Percentiles rank a stretch among this genome's conserved stretches.
These are phyloP conservation scores for Colletotrichum coccodes DNA, from an alignment of 2,329 filamentous ascomycete species.

Conservation along the genomic window DNA sequence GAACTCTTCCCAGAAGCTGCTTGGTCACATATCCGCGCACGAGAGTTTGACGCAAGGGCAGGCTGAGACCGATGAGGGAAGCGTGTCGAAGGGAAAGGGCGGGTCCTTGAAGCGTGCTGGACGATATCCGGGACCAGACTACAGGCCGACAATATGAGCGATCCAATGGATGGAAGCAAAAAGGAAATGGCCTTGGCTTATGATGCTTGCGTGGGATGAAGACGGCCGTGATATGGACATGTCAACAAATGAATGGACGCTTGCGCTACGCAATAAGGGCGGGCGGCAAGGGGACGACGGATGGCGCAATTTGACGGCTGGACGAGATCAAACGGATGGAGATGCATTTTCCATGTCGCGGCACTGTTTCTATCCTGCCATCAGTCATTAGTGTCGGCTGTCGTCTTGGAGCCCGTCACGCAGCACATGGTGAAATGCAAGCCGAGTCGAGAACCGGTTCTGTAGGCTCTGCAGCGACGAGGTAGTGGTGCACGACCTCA, in stretches of 20 bases:
- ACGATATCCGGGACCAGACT: slow-evolving; percentile 8
- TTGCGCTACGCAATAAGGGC: background rate
- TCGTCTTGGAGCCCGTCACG: slow-evolving; percentile 1
- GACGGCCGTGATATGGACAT: background rate
- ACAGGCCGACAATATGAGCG: background rate
- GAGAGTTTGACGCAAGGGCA: background rate
- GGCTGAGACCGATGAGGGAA: slow-evolving; percentile 9
- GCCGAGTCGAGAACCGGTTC: slow-evolving; percentile 27
- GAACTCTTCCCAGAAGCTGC: background rate
- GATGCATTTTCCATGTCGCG: background rate
- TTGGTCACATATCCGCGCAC: slow-evolving; percentile 8
- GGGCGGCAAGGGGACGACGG: background rate
- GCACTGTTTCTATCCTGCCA: background rate
- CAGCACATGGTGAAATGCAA: slow-evolving; percentile 10
- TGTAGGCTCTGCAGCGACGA: slow-evolving; percentile 22
- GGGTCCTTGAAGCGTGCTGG: slow-evolving; percentile 14
- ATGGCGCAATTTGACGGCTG: slow-evolving; percentile 14
- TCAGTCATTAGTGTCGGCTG: background rate
- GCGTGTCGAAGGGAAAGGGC: background rate
- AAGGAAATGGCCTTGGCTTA: background rate
- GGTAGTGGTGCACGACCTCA: background rate
- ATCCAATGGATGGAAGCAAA: background rate
- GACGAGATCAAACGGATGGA: background rate
- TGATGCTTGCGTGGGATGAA: slow-evolving; percentile 9
- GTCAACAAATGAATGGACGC: slow-evolving; percentile 1